Base-by-base conservation (phyloP, 805 yeast species). In the Hanseniaspora pseudoguilliermondii region DNA sequence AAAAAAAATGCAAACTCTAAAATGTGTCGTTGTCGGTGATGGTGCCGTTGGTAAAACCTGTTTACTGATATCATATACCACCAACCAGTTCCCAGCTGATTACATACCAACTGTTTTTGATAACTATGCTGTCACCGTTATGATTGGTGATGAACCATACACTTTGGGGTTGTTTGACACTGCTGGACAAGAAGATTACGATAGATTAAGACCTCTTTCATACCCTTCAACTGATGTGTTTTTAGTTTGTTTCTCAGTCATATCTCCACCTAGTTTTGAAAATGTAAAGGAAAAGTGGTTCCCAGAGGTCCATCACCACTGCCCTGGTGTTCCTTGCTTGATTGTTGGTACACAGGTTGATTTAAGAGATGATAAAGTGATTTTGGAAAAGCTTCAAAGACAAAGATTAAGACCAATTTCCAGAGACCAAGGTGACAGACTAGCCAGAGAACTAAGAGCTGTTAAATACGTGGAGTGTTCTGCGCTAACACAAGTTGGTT, bases 11-110 rank as follows among this genome's bases (percentile, higher is more conserved):
- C 77, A 74, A 65, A 74, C 78, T 50, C 70, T 86, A 70, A 91
- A 91, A 73, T 93, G 97, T 78, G 97, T 93, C 62, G 97, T 91
- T 61, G 97, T 93, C 57, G 98, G 98, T 62, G 98, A 93, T 74
- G 98, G 98, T 86, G 97, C 97, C 63, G 97, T 93, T 60, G 98
- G 98, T 64, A 91, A 89, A 77, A 91, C 97, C 20, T 91, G 97
- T 74, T 80, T 93, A 60, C 78, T 93, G 63, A 91, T 91, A 66
- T 90, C 97, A 60, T 91, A 91, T 73, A 91, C 97, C 54, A 91
- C 96, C 59, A 86, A 88, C 73, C 93, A 91, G 70, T 91, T 91
- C 72, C 98, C 98, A 34, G 93, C 95, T 56, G 97, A 93, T 72
- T 91, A 91, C 69, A 97, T 91, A 57, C 98, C 97, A 59, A 91